A percentile compares a stretch with the other conserved stretches of the same genome.
phyloP scores from a whole-genome alignment of 176 grass and related monocot species.

The Echinochloa phyllopogon region DNA sequence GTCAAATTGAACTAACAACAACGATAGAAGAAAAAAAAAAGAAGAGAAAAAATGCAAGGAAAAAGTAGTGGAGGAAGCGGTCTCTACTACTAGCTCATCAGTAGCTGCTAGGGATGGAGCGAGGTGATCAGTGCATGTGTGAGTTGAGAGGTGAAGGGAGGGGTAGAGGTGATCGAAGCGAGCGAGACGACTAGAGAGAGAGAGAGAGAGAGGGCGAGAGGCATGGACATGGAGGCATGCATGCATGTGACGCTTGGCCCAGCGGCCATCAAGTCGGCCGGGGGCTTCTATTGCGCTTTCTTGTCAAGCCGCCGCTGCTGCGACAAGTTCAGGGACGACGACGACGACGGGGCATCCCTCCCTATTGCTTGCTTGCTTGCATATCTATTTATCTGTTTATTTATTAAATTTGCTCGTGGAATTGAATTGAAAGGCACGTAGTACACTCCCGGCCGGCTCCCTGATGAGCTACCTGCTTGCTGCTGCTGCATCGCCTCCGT shows the following conservation, averaged over 20 bases:
- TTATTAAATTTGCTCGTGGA: too few species aligned
- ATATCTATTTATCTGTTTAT: too few species aligned
- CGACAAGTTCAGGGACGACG: conserved; percentile 30
- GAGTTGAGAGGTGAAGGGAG: conserved; percentile 47
- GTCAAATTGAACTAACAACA: too few species aligned
- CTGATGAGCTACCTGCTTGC: not conserved
- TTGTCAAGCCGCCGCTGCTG: conserved; percentile 47
- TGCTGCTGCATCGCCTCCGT: not conserved
- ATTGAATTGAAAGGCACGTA: too few species aligned
- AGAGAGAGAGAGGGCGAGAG: not conserved
- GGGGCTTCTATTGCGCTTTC: conserved; percentile 71
- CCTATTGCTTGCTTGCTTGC: conserved; percentile 27
- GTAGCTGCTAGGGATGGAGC: not conserved
- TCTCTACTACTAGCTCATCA: not conserved
- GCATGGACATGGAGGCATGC: conserved; percentile 37
- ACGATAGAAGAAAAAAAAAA: too few species aligned
- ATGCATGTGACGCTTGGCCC: conserved; percentile 80
- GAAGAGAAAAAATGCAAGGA: not conserved
- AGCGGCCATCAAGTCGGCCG: conserved; percentile 58
- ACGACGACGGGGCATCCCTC: conserved; percentile 41
- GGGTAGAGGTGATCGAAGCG: conserved; percentile 22
- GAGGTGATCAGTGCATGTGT: not conserved
- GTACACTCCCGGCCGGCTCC: too few species aligned
- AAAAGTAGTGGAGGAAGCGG: not conserved
- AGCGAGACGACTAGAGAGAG: conserved; percentile 21